These are phyloP conservation scores for Parafenestella ontariensis DNA, from an alignment of 2,329 filamentous ascomycete genomes.

Conservation along the genomic window DNA sequence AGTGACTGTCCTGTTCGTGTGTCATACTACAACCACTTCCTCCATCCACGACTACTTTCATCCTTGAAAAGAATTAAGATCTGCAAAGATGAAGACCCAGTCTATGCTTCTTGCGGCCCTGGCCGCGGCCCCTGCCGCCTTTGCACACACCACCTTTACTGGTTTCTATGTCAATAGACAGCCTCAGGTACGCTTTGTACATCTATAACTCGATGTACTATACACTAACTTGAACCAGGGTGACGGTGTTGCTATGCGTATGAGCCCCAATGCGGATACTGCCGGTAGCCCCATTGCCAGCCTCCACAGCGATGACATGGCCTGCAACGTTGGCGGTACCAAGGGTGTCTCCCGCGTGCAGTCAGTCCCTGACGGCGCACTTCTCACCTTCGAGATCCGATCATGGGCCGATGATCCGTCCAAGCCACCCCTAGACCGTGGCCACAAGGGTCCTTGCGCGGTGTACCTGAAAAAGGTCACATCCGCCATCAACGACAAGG, in stretches of 20 bases:
- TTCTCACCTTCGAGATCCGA: constrained; percentile 72
- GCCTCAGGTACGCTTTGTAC: constrained; percentile 29
- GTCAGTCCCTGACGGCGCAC: constrained; percentile 57
- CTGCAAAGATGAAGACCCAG: constrained; percentile 43
- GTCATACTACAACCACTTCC: constrained; percentile 24
- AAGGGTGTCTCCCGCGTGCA: constrained; percentile 59
- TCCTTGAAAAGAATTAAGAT: neutral
- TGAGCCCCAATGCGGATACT: constrained; percentile 61
- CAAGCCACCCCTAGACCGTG: constrained; percentile 64
- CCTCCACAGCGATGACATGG: constrained; percentile 68
- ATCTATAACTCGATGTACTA: neutral
- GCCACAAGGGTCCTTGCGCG: constrained; percentile 73
- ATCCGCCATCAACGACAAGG: constrained; percentile 61
- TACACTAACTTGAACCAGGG: constrained; percentile 58
- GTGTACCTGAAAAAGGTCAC: constrained; percentile 76
- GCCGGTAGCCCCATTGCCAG: constrained; percentile 66
- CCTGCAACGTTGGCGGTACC: constrained; percentile 65
- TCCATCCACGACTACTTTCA: constrained; percentile 3
- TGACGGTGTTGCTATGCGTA: constrained; percentile 74
- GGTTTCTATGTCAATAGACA: constrained; percentile 45
- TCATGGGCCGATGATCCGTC: constrained; percentile 63
- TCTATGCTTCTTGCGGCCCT: constrained; percentile 41
- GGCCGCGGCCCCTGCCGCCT: constrained; percentile 39
- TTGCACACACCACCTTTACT: constrained; percentile 48
- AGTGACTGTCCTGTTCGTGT: constrained; percentile 41